Evolutionary conservation across 202 grass and related monocot species (phyloP).

Genomic region (Carex arenaria): DNA sequence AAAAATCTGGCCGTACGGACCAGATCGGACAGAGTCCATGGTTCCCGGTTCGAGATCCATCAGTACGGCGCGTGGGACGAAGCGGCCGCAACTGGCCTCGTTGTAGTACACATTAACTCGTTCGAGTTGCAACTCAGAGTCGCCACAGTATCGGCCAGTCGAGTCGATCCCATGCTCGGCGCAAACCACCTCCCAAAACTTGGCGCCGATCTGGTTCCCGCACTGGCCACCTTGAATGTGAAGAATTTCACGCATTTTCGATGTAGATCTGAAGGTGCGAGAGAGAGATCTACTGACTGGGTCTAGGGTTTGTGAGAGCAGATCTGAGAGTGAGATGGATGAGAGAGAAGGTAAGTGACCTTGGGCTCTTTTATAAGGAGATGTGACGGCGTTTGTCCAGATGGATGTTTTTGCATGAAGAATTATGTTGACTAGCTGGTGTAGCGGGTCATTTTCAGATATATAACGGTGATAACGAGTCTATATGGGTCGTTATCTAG

Average conservation of each 20-base stretch:
- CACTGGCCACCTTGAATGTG: constrained; percentile 78
- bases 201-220: constrained; percentile 79
- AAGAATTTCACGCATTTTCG: constrained; percentile 67
- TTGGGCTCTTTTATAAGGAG: constrained; percentile 11
- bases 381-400: neutral
- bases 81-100: constrained; percentile 61
- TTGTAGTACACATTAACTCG: constrained; percentile 85
- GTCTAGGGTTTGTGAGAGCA: neutral
- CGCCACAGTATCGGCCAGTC: constrained; percentile 54
- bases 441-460: neutral
- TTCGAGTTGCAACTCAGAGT: constrained; percentile 70
- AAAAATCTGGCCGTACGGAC: constrained; percentile 33
- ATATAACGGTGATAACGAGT: no score
- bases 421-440: neutral
- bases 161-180: constrained; percentile 81
- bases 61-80: constrained; percentile 52
- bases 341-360: neutral
- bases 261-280: neutral
- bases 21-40: constrained; percentile 65
- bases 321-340: neutral
- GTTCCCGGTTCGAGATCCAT: constrained; percentile 76
- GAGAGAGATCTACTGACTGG: neutral
- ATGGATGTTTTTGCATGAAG: neutral
- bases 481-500: neutral
- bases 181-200: constrained; percentile 90